Conservation (phyloP, 805 yeast genomes). For the Yarrowia sp. region DNA sequence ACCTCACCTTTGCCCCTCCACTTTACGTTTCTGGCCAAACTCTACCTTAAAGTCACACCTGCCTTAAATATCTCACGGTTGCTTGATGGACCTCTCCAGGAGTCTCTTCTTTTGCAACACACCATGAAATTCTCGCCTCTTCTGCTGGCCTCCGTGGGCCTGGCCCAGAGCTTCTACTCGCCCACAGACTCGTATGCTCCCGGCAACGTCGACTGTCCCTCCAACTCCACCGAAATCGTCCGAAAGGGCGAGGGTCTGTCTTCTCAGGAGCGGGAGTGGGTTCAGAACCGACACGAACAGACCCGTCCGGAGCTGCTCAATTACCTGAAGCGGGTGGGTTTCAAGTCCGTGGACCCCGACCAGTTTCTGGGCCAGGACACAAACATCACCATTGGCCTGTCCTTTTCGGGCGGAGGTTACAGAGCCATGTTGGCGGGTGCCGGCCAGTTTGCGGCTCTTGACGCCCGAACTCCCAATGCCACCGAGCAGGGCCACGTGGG, state of each 20-base stretch:
- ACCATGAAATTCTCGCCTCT: slow-evolving; percentile 19
- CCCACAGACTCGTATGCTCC: slow-evolving; percentile 58
- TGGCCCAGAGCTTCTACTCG: slow-evolving; percentile 43
- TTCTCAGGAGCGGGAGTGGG: slow-evolving; percentile 48
- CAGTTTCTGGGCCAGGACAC: slow-evolving; percentile 72
- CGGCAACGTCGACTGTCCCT: slow-evolving; percentile 56
- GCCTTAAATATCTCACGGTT: slow-evolving; percentile 34
- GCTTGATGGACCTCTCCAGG: not conserved
- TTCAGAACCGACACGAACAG: slow-evolving; percentile 46
- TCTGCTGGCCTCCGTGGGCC: slow-evolving; percentile 16
- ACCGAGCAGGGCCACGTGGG: slow-evolving; percentile 72
- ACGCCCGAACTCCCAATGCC: slow-evolving; percentile 67
- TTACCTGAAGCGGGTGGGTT: slow-evolving; percentile 56
- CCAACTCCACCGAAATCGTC: slow-evolving; percentile 45
- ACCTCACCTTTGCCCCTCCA: too few species aligned
- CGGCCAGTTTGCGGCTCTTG: slow-evolving; percentile 80
- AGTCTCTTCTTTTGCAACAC: not conserved
- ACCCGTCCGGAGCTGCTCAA: slow-evolving; percentile 61
- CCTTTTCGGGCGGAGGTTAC: slow-evolving; percentile 90
- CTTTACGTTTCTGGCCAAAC: too few species aligned
- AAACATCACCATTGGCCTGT: slow-evolving; percentile 51
- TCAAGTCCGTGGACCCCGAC: slow-evolving; percentile 62
- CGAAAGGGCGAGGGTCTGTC: slow-evolving; percentile 48
- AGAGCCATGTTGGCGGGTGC: slow-evolving; percentile 87
- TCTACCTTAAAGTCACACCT: not conserved